Percentiles rank a stretch among this genome's conserved stretches.
Conservation (phyloP, 202 grass and related monocot genomes). For the Schoenoplectus triqueter region DNA sequence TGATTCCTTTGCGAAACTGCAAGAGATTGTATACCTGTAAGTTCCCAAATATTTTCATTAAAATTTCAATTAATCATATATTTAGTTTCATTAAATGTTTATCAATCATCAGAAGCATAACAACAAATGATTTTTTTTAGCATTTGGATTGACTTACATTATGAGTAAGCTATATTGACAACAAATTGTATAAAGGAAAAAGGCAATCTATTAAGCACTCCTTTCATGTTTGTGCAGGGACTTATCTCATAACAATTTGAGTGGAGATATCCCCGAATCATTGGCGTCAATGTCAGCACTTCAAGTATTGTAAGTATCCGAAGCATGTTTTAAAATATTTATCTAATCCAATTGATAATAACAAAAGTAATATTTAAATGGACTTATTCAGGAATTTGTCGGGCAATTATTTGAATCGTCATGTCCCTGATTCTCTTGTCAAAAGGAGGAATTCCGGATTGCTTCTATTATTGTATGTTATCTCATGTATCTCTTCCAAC, state of each 20-base stretch:
- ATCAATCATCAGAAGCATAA: too few relatives aligned
- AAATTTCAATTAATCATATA: neutral
- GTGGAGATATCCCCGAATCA: slow-evolving; percentile 39
- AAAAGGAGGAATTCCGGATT: slow-evolving; percentile 7
- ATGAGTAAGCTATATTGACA: too few relatives aligned
- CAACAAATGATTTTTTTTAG: too few relatives aligned
- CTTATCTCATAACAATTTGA: slow-evolving; percentile 47
- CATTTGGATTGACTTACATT: too few relatives aligned
- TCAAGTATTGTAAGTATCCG: slow-evolving; percentile 40
- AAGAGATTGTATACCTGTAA: slow-evolving; percentile 35
- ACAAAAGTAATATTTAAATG: neutral
- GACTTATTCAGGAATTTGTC: slow-evolving; percentile 43
- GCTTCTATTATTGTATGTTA: slow-evolving; percentile 34
- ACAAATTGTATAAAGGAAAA: neutral
- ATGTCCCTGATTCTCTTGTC: slow-evolving; percentile 36
- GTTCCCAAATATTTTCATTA: slow-evolving; percentile 3
- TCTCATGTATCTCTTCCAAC: neutral
- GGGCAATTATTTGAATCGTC: slow-evolving; percentile 32
- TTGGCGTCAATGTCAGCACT: slow-evolving; percentile 30
- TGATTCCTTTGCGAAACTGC: slow-evolving; percentile 14
- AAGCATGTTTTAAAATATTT: neutral
- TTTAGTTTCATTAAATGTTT: too few relatives aligned
- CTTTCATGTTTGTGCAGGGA: slow-evolving; percentile 28
- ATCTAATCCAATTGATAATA: neutral
- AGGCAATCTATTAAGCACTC: neutral